Evolutionary conservation across 768 basidiomycete genomes (phyloP).

Genomic region (Calocera cornea): DNA sequence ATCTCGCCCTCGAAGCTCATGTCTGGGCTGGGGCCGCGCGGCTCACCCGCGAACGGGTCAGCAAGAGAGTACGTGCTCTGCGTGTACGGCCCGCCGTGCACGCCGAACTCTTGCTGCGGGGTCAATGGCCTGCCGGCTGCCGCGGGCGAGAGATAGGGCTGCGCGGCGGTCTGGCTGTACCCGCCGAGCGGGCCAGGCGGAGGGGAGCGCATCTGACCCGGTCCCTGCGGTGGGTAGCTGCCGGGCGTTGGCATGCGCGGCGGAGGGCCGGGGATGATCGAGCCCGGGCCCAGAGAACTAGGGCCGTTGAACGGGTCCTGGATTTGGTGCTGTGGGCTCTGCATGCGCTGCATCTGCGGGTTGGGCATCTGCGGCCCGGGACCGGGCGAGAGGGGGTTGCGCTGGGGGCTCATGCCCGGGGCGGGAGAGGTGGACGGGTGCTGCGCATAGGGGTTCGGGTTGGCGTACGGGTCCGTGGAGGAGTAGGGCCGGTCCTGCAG

Average conservation of each 20-base stretch:
- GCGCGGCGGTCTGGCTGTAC: neutral
- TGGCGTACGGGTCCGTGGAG: too few relatives aligned
- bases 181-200: neutral
- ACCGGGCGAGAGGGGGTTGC: neutral
- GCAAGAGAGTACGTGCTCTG: neutral
- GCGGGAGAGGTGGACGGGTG: neutral
- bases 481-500: neutral
- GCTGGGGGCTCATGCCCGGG: neutral
- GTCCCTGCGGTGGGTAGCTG: neutral
- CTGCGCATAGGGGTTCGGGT: too few relatives aligned
- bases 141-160: slow-evolving; percentile 1
- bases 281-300: too few relatives aligned
- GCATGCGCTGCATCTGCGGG: neutral
- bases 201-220: neutral
- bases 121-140: neutral
- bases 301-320: neutral
- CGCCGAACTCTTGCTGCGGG: neutral
- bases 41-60: neutral
- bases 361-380: neutral
- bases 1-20: neutral
- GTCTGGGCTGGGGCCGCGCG: neutral
- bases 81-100: slow-evolving; percentile 1
- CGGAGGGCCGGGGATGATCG: neutral
- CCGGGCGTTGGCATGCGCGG: neutral
- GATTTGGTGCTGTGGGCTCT: neutral